Base-by-base conservation (phyloP, 345 rosid genomes). In the Eucalyptus regnans region DNA sequence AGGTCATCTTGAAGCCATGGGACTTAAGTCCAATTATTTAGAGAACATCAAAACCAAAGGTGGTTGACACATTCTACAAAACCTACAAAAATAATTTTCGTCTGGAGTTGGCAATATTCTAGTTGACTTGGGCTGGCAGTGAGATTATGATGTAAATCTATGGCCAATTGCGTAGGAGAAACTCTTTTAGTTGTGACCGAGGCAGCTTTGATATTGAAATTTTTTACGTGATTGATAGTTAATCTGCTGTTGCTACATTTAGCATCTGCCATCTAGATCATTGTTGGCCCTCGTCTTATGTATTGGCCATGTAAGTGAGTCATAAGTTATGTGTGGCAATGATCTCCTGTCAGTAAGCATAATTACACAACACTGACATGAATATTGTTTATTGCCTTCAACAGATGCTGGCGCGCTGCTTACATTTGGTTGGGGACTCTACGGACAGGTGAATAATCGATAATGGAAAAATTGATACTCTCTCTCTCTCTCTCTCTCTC, bases 391-490 rank as follows among this genome's bases (percentile, higher is more conserved):
- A 87, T 87, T 92, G 66, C 88, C 12, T 91, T 83, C 27, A 89
- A 76, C 96, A 98, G 99, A 98, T 95, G 96, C 99, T 89, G 99
- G 99, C 83, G 99, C 97, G 22, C 89, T 98, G 20, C 96, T 98
- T 87, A 93, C 99, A n/a, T 98, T 98, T 92, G 99, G 99, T 56
- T 98, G 99, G 99, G 99, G 99, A 88, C 98, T 96, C 90, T 97
- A 98, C 88, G 99, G 99, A 92, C 99, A 98, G 99, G 99, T 97
- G 90, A 94, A 79, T 62, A 27, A 58, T 87, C 9, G 9, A 76
- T 76, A 76, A 20, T 76, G 83, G 44, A 76, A 37, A 12, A 76
- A 76, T 41, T 71, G 83, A 76, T 37, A 5, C 83, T 76, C 83
- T 76, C 83, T 76, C 83, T 76, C 83, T 71, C 81, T 71, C 81